phyloP scores from a whole-genome alignment of 1,284 basidiomycete genomes.

The Neolentinus lepideus region DNA sequence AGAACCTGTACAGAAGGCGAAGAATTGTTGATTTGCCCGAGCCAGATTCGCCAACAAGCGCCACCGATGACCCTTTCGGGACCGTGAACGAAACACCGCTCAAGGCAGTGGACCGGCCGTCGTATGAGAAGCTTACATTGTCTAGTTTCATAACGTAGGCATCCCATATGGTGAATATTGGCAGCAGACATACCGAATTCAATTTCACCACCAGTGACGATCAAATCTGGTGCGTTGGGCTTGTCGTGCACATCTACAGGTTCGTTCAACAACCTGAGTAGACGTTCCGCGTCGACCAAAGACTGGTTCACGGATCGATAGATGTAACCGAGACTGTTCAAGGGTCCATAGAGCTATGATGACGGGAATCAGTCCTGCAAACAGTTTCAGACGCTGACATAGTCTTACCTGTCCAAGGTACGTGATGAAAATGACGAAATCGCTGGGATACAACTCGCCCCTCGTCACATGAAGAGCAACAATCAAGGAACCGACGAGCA shows the following conservation, averaged over 20 bases:
- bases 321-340: constrained; percentile 69
- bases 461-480: constrained; percentile 60
- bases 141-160: constrained; percentile 34
- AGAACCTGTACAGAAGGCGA: constrained; percentile 83
- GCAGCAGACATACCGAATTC: constrained; percentile 63
- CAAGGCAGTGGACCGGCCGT: constrained; percentile 66
- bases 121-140: constrained; percentile 80
- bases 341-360: constrained; percentile 58
- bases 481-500: constrained; percentile 73
- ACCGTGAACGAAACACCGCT: constrained; percentile 80
- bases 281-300: constrained; percentile 74
- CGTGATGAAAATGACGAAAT: constrained; percentile 76
- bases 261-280: constrained; percentile 70
- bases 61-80: constrained; percentile 73
- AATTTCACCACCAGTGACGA: constrained; percentile 71
- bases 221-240: constrained; percentile 67
- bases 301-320: constrained; percentile 70
- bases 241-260: constrained; percentile 79
- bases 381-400: background rate
- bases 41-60: constrained; percentile 77
- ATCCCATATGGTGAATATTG: background rate
- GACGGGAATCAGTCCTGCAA: constrained; percentile 6
- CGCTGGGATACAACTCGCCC: constrained; percentile 38
- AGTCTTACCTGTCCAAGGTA: constrained; percentile 64
- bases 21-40: constrained; percentile 80